Evolutionary conservation across 1,139 yeast species (phyloP), one percentile per base, ranked within the genome.

Genomic region (Candida mesenterica): DNA sequence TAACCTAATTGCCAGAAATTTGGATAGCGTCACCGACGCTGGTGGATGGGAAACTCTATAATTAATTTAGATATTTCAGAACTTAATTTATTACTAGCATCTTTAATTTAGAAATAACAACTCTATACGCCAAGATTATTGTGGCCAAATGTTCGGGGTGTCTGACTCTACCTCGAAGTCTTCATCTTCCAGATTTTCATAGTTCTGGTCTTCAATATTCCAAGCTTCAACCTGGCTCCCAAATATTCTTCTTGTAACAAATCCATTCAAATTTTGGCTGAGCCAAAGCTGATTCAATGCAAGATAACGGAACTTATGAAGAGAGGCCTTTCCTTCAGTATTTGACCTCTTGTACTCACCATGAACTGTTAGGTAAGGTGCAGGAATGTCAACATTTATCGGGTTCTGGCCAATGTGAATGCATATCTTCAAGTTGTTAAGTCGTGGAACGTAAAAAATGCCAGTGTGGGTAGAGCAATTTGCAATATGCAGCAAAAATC

Each of bases 11-110:
- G 90, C 88, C 1, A 70, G 97, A 46, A 81, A 79, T 45, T 68
- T 92, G 23, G 97, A 90, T 48, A 78, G 82, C 31, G 78, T 75
- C 5, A 62, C 82, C 24, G 97, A 92, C 59, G 78, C 85, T 24
- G 97, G 97, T 9, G 97, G 97, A 1, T 92, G 98, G 98, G 94
- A 85, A 49, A 87, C 97, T 1, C 65, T 90, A 52, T 90, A 65
- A 50, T 13, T 10, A 8, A 14, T n/a, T 27, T 24, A 8, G 30
- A 19, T 19, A 17, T 17, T 12, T 10, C 24, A 15, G 5, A 14
- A 10, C 24, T 10, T 15, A 12, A 12, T 26, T 32, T 32, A 13
- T 37, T 29, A n/a, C n/a, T n/a, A n/a, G n/a, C n/a, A n/a, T n/a
- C n/a, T n/a, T n/a, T n/a, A n/a, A n/a, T n/a, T n/a, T n/a, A n/a